Evolutionary conservation across 208 protist genomes (phyloP), one percentile per base, ranked within the genome.

Genomic region (Willaertia magna): DNA sequence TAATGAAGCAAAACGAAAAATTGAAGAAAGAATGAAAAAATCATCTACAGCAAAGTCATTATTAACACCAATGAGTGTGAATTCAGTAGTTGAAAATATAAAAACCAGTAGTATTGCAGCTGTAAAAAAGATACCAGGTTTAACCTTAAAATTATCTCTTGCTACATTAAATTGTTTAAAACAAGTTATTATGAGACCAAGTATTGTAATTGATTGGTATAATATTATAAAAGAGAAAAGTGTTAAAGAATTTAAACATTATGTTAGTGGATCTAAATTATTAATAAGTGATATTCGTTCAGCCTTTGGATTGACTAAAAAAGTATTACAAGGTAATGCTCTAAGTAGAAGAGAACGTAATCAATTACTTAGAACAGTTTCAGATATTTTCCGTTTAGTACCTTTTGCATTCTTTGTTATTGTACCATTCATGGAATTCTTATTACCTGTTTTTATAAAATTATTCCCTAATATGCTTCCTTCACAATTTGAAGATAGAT

Each of bases 391-490:
- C 81, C 88, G 93, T 42, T 30, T 95, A 0, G 90, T 95, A 22
- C 93, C 93, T 16, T 96, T 95, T 52, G 46, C 84, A 16, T 85
- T 95, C 34, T 90, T 95, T 87, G 44, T 95, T 9, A 87, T 95
- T 30, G 85, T 95, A 18, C 93, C 93, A n/a, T 95, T 95, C 85
- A 74, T 94, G 52, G 93, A 95, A 82, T 90, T 95, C 9, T 26
- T 86, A 14, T 84, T 95, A 9, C 93, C 93, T 22, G 51, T 95
- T 20, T 2, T 89, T 0, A 81, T 95, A 2, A 92, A 90, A 52
- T 59, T 95, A 0, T 95, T 95, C 88, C 93, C 93, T 18, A 94
- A 94, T 79, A 91, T 95, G 86, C 86, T 95, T 7, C 93, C 93
- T 40, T 90, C 85, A 11, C 92, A 91, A 39, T 95, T 94, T 67